Conservation (phyloP, 2,329 filamentous ascomycete genomes). For the Paraconiothyrium brasiliense region DNA sequence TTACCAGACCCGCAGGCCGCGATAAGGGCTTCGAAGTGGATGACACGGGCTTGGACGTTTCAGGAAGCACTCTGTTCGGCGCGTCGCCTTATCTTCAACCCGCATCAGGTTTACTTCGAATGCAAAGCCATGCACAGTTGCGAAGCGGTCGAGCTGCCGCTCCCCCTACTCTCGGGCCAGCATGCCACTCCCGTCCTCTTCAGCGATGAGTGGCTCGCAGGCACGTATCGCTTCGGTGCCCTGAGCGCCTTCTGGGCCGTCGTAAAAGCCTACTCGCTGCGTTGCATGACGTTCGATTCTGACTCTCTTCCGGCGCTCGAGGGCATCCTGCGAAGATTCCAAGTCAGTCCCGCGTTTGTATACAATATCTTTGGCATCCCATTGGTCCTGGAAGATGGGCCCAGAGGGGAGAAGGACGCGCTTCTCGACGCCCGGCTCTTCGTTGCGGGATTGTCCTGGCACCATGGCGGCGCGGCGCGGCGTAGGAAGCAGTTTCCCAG, state of each 20-base stretch:
- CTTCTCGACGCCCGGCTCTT: constrained; percentile 11
- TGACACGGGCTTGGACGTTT: constrained; percentile 26
- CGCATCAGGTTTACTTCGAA: constrained; percentile 25
- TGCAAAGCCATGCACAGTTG: constrained; percentile 23
- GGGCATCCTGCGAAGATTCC: constrained; percentile 18
- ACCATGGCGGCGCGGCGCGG: constrained; percentile 7
- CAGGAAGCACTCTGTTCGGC: constrained; percentile 23
- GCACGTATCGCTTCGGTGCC: constrained; percentile 16
- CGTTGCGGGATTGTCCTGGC: constrained; percentile 14
- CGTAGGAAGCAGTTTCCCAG: constrained; percentile 19
- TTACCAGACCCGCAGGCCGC: constrained; percentile 17
- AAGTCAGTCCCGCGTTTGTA: constrained; percentile 15
- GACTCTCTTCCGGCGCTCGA: constrained; percentile 18
- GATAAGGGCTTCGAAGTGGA: constrained; percentile 21
- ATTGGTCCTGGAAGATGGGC: background rate
- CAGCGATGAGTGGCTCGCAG: constrained; percentile 15
- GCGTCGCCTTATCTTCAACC: constrained; percentile 25
- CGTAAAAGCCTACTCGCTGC: constrained; percentile 16
- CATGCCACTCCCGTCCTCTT: constrained; percentile 15
- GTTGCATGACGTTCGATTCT: constrained; percentile 18
- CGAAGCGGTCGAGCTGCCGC: constrained; percentile 20
- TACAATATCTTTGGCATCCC: constrained; percentile 21
- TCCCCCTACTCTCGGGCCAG: constrained; percentile 11
- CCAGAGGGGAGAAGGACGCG: constrained; percentile 6
- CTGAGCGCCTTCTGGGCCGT: constrained; percentile 13